These are phyloP conservation scores for Neolentinus lepideus DNA, from an alignment of 1,284 basidiomycete species.

Conservation along the genomic window DNA sequence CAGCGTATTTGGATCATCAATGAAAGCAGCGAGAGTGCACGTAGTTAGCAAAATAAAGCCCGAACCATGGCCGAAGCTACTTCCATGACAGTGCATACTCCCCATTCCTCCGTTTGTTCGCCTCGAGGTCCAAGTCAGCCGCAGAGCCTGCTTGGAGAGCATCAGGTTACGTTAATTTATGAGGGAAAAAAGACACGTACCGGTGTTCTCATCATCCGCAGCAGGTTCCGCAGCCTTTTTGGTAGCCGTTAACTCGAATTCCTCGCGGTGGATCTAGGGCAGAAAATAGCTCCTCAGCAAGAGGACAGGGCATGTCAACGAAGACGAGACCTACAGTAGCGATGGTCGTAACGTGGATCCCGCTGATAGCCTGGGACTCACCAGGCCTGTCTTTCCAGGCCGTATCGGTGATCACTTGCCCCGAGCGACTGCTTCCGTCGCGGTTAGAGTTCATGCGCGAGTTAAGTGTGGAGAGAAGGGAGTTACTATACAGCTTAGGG, in stretches of 20 bases:
- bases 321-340: neutral
- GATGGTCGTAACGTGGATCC: neutral
- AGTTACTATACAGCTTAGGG: neutral
- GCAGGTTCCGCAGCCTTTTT: neutral
- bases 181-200: neutral
- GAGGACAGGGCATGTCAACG: neutral
- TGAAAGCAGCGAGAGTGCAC: too few species aligned
- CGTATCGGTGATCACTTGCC: neutral
- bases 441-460: neutral
- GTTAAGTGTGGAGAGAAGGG: neutral
- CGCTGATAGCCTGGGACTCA: neutral
- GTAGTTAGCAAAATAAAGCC: too few species aligned
- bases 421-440: neutral
- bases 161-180: neutral
- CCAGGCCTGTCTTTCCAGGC: neutral
- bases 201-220: neutral
- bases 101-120: neutral
- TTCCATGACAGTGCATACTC: neutral
- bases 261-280: neutral
- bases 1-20: too few species aligned
- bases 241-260: neutral
- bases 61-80: neutral
- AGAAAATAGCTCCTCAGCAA: neutral
- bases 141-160: neutral
- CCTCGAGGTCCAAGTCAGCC: neutral